Conservation (phyloP, 305 asterid genomes). For the Fraxinus albicans region DNA sequence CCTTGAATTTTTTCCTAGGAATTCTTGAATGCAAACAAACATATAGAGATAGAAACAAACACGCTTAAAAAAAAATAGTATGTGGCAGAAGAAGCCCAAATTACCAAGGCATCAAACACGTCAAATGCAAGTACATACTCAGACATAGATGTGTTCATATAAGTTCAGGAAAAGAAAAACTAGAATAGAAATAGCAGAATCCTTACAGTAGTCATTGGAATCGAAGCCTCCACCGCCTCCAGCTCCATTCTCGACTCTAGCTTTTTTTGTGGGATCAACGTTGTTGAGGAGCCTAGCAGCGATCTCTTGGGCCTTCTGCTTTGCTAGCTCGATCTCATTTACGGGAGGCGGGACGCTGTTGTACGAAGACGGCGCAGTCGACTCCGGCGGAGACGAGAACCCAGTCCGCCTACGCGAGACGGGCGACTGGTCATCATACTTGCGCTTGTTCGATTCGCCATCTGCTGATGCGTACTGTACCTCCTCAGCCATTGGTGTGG, state of each 20-base stretch:
- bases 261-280: constrained; percentile 64
- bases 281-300: constrained; percentile 72
- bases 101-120: background rate
- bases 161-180: background rate
- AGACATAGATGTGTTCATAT: background rate
- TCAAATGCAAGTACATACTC: background rate
- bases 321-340: constrained; percentile 79
- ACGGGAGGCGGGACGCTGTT: constrained; percentile 72
- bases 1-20: background rate
- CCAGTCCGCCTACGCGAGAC: constrained; percentile 59
- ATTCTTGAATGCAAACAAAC: background rate
- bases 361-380: constrained; percentile 45
- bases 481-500: constrained; percentile 48
- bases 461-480: constrained; percentile 36
- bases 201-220: constrained; percentile 39
- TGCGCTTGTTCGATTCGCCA: constrained; percentile 57
- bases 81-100: background rate
- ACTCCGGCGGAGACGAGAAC: constrained; percentile 52
- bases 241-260: constrained; percentile 69
- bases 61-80: background rate
- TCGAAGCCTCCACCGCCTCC: constrained; percentile 55
- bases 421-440: constrained; percentile 71
- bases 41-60: background rate
- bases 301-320: constrained; percentile 86
- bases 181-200: background rate